Percentiles rank a stretch among this genome's conserved stretches.
Conservation (phyloP, 177 flowering plant genomes). For the Vitis hybrid region DNA sequence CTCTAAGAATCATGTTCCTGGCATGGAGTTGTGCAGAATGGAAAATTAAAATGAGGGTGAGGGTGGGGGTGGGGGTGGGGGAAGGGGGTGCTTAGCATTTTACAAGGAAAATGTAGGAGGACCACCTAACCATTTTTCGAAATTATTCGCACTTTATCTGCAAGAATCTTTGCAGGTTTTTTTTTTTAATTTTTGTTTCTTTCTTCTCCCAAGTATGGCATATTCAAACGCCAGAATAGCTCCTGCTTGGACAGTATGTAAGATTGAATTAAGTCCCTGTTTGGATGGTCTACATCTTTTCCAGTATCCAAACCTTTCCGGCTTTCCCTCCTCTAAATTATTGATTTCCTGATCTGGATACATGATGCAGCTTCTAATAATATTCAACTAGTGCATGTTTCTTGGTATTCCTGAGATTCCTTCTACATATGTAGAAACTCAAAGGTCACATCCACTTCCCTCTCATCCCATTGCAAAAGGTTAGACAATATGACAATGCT, state of each 20-base stretch:
- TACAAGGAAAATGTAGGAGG: conserved; percentile 15
- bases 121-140: conserved; percentile 9
- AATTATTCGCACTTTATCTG: background rate
- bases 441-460: background rate
- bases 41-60: background rate
- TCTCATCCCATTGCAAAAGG: background rate
- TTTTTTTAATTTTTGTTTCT: conserved; percentile 1
- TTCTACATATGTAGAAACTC: background rate
- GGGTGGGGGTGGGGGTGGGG: no score
- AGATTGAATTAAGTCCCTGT: no score
- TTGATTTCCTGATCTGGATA: background rate
- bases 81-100: background rate
- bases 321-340: background rate
- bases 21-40: background rate
- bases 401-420: conserved; percentile 11
- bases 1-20: no score
- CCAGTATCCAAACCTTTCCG: background rate
- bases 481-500: no score
- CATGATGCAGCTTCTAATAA: background rate
- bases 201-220: conserved; percentile 8
- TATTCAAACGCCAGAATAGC: background rate
- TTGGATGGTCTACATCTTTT: no score
- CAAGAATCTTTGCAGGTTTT: conserved; percentile 28
- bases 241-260: no score
- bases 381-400: conserved; percentile 5